Evolutionary conservation across 257 asterid species (phyloP), one percentile per base, ranked within the genome.

Genomic region (Solanum sitiens): DNA sequence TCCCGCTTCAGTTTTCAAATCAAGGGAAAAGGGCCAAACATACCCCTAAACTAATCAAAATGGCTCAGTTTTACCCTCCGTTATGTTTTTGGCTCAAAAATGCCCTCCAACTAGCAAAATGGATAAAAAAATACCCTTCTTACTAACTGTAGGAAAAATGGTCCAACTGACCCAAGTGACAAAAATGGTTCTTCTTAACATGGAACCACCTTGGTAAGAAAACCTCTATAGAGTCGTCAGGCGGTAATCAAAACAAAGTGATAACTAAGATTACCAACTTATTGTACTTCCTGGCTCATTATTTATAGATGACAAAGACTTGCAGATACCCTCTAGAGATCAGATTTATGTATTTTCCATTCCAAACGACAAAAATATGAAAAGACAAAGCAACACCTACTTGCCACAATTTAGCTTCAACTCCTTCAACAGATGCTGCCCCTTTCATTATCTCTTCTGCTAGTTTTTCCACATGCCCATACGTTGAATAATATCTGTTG

Each of bases 381-480:
- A 83, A 88, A 86, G 27, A 87, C 70, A 65, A 72, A 50, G 77
- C 53, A 86, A 74, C 87, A 87, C 88, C 80, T 74, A 95, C 98
- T 93, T 95, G 96, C 95, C 96, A 95, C 73, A 95, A 87, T 87
- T 91, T 95, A 87, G 95, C 96, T 88, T 95, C 98, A 83, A 95
- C 96, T 82, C 96, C 98, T 93, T 93, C 96, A 73, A 95, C 92
- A 50, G 95, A 91, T 83, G 94, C 89, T 56, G 95, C 95, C 87
- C 98, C 98, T 84, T 94, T 93, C 92, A 92, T 89, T 87, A 95
- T 94, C 90, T 92, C 96, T 86, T 94, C 93, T 10, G 98, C 98
- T 83, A 95, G 94, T 91, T 90, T 95, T 93, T 90, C 98, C 86
- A 95, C 96, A 90, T 94, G 98, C 37, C 95, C 98, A 84, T 93